Base-by-base conservation (phyloP, 371 early-diverging fungal genomes). In the Rhizopus stolonifer region DNA sequence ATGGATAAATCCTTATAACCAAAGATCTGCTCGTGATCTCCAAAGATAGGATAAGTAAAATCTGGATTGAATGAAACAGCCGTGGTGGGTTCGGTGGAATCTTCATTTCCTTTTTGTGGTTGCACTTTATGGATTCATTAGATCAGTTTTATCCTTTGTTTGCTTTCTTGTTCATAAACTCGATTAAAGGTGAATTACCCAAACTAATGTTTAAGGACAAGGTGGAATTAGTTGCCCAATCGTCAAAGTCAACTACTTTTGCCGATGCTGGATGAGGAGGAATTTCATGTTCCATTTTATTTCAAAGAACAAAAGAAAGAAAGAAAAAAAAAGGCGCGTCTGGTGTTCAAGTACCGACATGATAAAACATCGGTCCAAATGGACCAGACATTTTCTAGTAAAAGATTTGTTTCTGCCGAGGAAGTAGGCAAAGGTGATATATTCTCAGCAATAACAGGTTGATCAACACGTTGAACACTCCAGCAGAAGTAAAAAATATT, bases 41-140 rank as follows among this genome's bases (percentile, higher is more conserved):
- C 96, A 72, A 91, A 94, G 33, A 96, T 79, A 14, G 90, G 87
- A 65, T 94, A 94, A 4, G 95, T 92, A 61, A 88, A 94, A 18
- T 68, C 76, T 4, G 94, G 94, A 38, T 79, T 39, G 22, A 58
- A 66, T 14, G 53, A 22, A 4, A 40, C 48, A 3, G 55, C 48
- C 10, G 43, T 1, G 3, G 45, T 15, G 32, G 52, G 53, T 17
- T 56, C 51, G 17, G n/a, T 15, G 14, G 53, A 49, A 18, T 47
- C 39, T 13, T 22, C 34, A 24, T 56, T 46, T 13, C 57, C 62
- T 19, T 45, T 36, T 44, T 29, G 50, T 22, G 49, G 45, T 44
- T 49, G 49, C 36, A 57, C 62, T 62, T 18, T 42, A 29, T 7
- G 4, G 10, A 29, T 29, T 7, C 10, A 29, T 29, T 7, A 29